Percentiles rank a stretch among this genome's conserved stretches.
These are phyloP conservation scores for Xerocomellus dryophilus DNA, from an alignment of 768 basidiomycete genomes.

Conservation along the genomic window DNA sequence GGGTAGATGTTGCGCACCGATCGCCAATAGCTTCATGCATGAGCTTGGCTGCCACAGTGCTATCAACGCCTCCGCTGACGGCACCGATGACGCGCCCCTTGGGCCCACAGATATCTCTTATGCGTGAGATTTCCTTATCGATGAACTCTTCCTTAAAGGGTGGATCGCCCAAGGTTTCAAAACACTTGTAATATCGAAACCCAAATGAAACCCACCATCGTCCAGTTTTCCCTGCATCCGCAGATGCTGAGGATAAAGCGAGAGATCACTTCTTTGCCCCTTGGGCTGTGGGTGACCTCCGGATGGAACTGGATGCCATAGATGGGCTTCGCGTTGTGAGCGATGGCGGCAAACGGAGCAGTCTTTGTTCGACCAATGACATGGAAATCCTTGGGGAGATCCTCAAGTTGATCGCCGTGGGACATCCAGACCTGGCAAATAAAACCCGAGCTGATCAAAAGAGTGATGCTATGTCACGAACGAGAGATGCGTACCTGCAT, in stretches of 20 bases:
- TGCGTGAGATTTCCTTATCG: conserved; percentile 91
- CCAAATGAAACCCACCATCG: conserved; percentile 63
- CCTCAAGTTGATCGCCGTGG: conserved; percentile 90
- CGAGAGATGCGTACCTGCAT: conserved; percentile 61
- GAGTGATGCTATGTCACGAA: neutral
- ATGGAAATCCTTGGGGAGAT: conserved; percentile 78
- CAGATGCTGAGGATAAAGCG: conserved; percentile 85
- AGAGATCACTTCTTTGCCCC: conserved; percentile 85
- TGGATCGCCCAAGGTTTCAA: neutral
- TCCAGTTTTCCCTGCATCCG: conserved; percentile 80
- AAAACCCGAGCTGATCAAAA: neutral
- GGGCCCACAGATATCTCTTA: conserved; percentile 90
- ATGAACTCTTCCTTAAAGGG: conserved; percentile 85
- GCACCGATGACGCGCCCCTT: conserved; percentile 97
- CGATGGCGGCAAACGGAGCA: conserved; percentile 91
- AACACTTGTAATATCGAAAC: conserved; percentile 3
- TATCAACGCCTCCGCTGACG: conserved; percentile 96
- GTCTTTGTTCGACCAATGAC: conserved; percentile 82
- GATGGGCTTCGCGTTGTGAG: conserved; percentile 82
- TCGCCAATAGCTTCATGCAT: conserved; percentile 99
- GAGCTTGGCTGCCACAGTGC: conserved; percentile 95
- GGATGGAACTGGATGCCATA: conserved; percentile 99
- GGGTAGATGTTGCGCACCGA: conserved; percentile 49
- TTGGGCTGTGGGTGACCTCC: conserved; percentile 92
- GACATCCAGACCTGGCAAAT: conserved; percentile 96